Evolutionary conservation across 2,329 filamentous ascomycete species (phyloP).

Genomic region (Pezizomycotina sp.): DNA sequence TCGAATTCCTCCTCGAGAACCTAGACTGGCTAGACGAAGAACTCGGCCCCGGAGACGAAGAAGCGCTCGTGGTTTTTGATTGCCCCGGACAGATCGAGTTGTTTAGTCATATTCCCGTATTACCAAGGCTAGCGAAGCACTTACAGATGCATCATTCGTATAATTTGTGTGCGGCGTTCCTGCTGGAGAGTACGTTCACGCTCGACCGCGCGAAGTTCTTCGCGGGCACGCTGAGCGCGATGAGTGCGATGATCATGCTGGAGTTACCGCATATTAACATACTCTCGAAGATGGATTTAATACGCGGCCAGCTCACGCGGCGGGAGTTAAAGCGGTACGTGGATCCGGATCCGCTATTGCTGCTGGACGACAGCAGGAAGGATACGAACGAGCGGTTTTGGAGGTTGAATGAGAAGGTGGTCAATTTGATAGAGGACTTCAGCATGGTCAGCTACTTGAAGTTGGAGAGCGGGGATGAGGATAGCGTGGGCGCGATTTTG

Average conservation of each 20-base stretch:
- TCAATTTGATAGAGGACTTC: conserved; percentile 84
- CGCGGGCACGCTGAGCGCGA: conserved; percentile 81
- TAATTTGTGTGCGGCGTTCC: conserved; percentile 69
- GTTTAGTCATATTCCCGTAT: conserved; percentile 88
- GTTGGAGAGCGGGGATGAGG: conserved; percentile 76
- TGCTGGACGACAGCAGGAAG: conserved; percentile 56
- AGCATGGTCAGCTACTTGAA: conserved; percentile 94
- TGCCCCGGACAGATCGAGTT: conserved; percentile 98
- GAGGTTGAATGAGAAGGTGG: conserved; percentile 60
- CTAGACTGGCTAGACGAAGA: conserved; percentile 79
- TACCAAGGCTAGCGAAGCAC: conserved; percentile 68
- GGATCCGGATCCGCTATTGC: conserved; percentile 63
- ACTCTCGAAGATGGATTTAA: conserved; percentile 91
- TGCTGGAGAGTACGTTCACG: conserved; percentile 90
- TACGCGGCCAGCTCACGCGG: conserved; percentile 75
- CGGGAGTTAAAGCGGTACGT: conserved; percentile 80
- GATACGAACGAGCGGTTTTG: conserved; percentile 42
- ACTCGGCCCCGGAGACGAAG: conserved; percentile 72
- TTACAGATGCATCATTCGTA: conserved; percentile 54
- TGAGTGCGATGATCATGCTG: conserved; percentile 98
- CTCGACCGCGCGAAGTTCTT: conserved; percentile 96
- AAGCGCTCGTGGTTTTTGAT: conserved; percentile 94
- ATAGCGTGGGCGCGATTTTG: conserved; percentile 68
- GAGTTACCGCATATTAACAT: conserved; percentile 95
- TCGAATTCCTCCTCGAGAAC: conserved; percentile 88